Evolutionary conservation across 78 protist species (phyloP).

Genomic region (Dictyostelium firmibasis): DNA sequence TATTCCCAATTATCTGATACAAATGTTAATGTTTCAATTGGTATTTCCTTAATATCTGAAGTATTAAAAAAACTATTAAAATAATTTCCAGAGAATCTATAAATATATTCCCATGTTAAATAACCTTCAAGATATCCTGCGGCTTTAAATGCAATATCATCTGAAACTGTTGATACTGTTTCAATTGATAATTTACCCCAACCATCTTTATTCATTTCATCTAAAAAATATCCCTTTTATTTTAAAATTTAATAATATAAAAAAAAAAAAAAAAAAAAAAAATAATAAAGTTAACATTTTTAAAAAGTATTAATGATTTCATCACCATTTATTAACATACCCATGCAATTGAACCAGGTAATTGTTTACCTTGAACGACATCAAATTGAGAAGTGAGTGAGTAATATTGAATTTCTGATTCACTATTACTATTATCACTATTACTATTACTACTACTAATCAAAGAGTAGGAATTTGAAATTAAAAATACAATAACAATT

Average conservation of each 20-base stretch:
- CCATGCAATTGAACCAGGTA: conserved; percentile 7
- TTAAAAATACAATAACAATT: background rate
- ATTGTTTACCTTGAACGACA: conserved; percentile 22
- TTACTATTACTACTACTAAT: background rate
- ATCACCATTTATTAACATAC: background rate
- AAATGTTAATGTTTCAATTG: conserved; percentile 5
- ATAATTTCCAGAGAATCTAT: conserved; percentile 45
- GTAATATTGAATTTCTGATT: background rate
- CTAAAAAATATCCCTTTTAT: conserved; percentile 43
- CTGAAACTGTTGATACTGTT: background rate
- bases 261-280: background rate
- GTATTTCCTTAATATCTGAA: conserved; percentile 19
- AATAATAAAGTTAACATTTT: too few species aligned
- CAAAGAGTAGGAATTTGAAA: background rate
- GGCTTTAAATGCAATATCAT: conserved; percentile 27
- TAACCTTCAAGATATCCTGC: conserved; percentile 69
- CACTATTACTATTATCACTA: background rate
- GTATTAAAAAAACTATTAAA: conserved; percentile 31
- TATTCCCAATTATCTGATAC: background rate
- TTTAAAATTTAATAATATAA: background rate
- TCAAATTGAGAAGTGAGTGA: conserved; percentile 1
- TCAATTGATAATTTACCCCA: conserved; percentile 69
- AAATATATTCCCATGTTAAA: conserved; percentile 42
- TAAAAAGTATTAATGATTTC: too few species aligned
- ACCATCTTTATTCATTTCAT: conserved; percentile 52